Evolutionary conservation across 768 basidiomycete genomes (phyloP).

Genomic region (Phlebiopsis flavidoalba): DNA sequence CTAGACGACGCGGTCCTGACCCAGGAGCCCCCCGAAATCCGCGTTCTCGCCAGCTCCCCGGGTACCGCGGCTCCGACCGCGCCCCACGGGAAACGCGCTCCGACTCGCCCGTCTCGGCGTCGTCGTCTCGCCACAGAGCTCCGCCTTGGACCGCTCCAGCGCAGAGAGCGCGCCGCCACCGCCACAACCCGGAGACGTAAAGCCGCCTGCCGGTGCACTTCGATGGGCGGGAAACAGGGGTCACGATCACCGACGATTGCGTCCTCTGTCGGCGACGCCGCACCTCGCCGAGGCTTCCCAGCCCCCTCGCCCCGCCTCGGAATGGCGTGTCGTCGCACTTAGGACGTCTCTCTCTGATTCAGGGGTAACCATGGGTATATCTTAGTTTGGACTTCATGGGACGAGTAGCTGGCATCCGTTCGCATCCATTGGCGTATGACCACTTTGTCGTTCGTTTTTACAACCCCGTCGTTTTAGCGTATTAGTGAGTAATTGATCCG

Average conservation of each 20-base stretch:
- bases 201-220: slow-evolving; percentile 66
- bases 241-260: slow-evolving; percentile 58
- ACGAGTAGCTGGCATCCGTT: too few species aligned
- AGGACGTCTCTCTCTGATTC: not conserved
- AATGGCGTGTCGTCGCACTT: not conserved
- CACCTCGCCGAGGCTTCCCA: not conserved
- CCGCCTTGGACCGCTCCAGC: slow-evolving; percentile 13
- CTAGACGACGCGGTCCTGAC: slow-evolving; percentile 12
- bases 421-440: too few species aligned
- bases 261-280: slow-evolving; percentile 27
- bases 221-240: slow-evolving; percentile 41
- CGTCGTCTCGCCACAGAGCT: slow-evolving; percentile 9
- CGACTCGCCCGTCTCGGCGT: slow-evolving; percentile 7
- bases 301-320: not conserved
- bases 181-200: slow-evolving; percentile 63
- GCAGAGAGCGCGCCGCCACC: slow-evolving; percentile 56
- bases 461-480: too few species aligned
- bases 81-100: not conserved
- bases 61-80: slow-evolving; percentile 2
- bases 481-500: too few species aligned
- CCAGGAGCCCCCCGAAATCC: slow-evolving; percentile 12
- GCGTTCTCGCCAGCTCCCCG: slow-evolving; percentile 1
- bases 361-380: too few species aligned
- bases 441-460: too few species aligned
- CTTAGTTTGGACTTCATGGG: too few species aligned